Percentiles rank a stretch among this genome's conserved stretches.
Evolutionary conservation across 2,329 filamentous ascomycete genomes (phyloP).

Genomic region (Epichloe glyceriae): DNA sequence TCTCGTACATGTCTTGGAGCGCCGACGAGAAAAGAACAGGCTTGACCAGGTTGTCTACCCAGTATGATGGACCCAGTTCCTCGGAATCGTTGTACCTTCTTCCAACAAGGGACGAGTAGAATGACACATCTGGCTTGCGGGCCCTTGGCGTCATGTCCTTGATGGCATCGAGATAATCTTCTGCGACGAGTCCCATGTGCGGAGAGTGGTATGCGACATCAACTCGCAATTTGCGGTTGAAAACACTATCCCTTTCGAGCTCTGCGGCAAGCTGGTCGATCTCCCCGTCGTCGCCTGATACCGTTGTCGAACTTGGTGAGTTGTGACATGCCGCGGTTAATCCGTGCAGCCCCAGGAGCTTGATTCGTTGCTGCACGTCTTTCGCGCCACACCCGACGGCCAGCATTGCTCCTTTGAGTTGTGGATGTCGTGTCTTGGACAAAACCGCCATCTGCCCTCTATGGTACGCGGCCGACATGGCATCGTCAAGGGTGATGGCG

Average conservation of each 20-base stretch:
- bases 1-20: constrained; percentile 18
- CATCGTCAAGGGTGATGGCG: constrained; percentile 29
- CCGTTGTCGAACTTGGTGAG: constrained; percentile 35
- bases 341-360: constrained; percentile 10
- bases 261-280: constrained; percentile 27
- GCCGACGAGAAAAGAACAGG: constrained; percentile 29
- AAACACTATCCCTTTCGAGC: constrained; percentile 28
- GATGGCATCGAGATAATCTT: constrained; percentile 30
- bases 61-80: constrained; percentile 27
- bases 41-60: constrained; percentile 31
- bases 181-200: constrained; percentile 38
- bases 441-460: constrained; percentile 21
- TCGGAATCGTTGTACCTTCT: constrained; percentile 19
- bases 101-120: constrained; percentile 34
- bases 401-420: constrained; percentile 37
- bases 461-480: constrained; percentile 37
- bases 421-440: background rate
- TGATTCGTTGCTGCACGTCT: constrained; percentile 27
- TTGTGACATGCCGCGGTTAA: constrained; percentile 33
- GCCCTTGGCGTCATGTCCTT: constrained; percentile 3
- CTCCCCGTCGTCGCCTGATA: constrained; percentile 33
- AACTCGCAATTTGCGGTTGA: constrained; percentile 34
- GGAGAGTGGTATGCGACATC: constrained; percentile 41
- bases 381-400: constrained; percentile 36
- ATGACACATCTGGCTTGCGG: constrained; percentile 20